Base-by-base conservation (phyloP, 768 basidiomycete species). In the Tulasnella sp. region DNA sequence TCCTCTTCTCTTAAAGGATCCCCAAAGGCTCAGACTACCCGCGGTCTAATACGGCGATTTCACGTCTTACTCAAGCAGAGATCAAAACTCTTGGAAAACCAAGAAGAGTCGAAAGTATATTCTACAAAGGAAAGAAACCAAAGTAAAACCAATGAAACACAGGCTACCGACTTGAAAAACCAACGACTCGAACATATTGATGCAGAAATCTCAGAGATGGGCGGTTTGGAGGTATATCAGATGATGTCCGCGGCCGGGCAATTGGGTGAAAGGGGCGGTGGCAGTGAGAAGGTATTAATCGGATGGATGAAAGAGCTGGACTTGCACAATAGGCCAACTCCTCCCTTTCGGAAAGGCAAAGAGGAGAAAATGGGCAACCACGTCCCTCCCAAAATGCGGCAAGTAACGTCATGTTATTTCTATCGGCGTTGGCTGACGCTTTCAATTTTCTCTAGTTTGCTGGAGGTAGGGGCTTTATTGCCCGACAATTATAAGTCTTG, bases 391-490 rank as follows among this genome's bases (percentile, higher is more conserved):
- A 10, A 45, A 45, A n/a, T 41, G 39, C 15, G 53, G 54, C 45
- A 32, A 27, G 39, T 53, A 8, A 22, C 4, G 19, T 15, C 12
- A 10, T 19, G 47, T 16, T 28, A 15, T 29, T 31, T 35, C 28
- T 12, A 5, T 20, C 13, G 12, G 32, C 3, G 56, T 24, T 22
- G 10, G 34, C 34, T n/a, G 20, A 27, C 19, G 56, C 4, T 33
- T 42, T 25, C 20, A 48, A 24, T 24, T 19, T 3, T 16, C 27
- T 22, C n/a, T 25, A 92, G 89, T 46, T 66, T 93, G 47, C 73
- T 95, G 4, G 90, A 95, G 66, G 83, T 92, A 1, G 90, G 91
- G 0, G 90, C 91, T 10, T 69, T 95, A 39, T 79, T 75, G 55
- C 85, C 83, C 8, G 81, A 87, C 58, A 95, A 92, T 64, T 91